Evolutionary conservation across 257 asterid species (phyloP).

Genomic region (Solanum chilense): DNA sequence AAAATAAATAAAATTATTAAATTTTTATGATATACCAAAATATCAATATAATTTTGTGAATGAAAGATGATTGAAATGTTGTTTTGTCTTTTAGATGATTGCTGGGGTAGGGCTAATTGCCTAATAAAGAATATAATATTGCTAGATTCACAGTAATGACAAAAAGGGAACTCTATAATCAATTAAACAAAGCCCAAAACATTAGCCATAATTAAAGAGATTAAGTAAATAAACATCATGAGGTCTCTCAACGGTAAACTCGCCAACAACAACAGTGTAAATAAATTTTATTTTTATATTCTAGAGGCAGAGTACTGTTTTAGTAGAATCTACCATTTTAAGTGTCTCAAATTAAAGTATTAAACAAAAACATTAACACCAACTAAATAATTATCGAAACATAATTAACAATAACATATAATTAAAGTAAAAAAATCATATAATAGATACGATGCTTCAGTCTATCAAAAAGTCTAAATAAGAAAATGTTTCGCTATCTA

Average conservation of each 20-base stretch:
- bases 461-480: fast-evolving
- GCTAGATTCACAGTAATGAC: not conserved
- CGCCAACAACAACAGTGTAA: not conserved
- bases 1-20: fast-evolving
- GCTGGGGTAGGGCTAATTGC: not conserved
- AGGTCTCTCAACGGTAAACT: not conserved
- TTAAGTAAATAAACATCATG: not conserved
- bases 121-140: not conserved
- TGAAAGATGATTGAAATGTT: constrained; percentile 12
- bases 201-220: not conserved
- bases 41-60: too few relatives aligned
- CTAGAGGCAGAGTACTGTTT: too few relatives aligned
- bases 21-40: too few relatives aligned
- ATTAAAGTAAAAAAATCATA: too few relatives aligned
- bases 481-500: fast-evolving
- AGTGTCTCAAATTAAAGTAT: too few relatives aligned
- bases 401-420: too few relatives aligned
- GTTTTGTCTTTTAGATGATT: constrained; percentile 10
- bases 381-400: too few relatives aligned
- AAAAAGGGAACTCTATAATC: not conserved
- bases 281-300: too few relatives aligned
- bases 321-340: fast-evolving
- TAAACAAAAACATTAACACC: too few relatives aligned
- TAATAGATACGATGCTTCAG: too few relatives aligned
- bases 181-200: not conserved